These are phyloP conservation scores for Phaffomyces antillensis DNA, from an alignment of 805 yeast species.

Conservation along the genomic window DNA sequence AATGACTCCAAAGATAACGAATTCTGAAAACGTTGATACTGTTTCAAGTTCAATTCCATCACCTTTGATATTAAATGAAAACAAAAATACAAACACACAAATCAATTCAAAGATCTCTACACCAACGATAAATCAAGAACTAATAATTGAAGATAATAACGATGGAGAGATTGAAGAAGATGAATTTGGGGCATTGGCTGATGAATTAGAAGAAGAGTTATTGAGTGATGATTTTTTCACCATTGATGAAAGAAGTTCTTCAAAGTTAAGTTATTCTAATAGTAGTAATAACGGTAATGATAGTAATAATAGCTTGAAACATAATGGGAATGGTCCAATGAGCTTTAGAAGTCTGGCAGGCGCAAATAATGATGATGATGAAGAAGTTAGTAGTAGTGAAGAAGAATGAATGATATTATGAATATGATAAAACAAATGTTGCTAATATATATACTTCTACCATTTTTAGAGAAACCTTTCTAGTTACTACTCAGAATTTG, in stretches of 20 bases:
- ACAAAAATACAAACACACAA: too few relatives aligned
- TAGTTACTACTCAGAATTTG: too few relatives aligned
- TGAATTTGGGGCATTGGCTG: conserved; percentile 18
- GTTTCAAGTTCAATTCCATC: background rate
- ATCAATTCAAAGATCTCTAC: conserved; percentile 6
- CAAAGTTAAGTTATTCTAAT: too few relatives aligned
- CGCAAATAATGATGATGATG: conserved; percentile 12
- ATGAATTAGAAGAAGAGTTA: conserved; percentile 21
- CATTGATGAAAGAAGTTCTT: conserved; percentile 7
- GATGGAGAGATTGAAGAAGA: conserved; percentile 8
- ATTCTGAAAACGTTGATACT: background rate
- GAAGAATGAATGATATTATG: conserved; percentile 22
- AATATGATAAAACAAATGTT: background rate
- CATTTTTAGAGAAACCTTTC: too few relatives aligned
- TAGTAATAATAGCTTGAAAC: background rate
- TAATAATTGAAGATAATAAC: background rate
- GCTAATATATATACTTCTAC: too few relatives aligned
- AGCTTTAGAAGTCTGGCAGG: conserved; percentile 22
- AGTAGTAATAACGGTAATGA: background rate
- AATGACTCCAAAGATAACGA: background rate
- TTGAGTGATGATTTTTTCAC: conserved; percentile 5
- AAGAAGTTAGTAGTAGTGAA: conserved; percentile 20
- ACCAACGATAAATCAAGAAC: background rate
- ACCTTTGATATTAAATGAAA: background rate
- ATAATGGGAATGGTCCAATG: conserved; percentile 10